Evolutionary conservation across 345 rosid species (phyloP).

Genomic region (Erysimum cheiranthoides): DNA sequence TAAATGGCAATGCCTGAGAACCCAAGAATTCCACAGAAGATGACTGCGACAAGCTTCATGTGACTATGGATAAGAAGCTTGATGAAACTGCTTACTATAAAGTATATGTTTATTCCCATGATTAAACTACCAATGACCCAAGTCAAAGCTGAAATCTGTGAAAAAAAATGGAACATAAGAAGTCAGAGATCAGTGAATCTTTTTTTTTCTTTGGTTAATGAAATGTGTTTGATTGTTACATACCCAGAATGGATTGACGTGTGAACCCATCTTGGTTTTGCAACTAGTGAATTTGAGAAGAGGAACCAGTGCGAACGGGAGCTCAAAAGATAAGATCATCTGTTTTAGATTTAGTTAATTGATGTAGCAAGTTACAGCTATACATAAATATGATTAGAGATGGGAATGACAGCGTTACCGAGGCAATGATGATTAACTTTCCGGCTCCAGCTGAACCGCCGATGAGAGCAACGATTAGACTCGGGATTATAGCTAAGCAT

Average conservation of each 20-base stretch:
- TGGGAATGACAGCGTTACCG: constrained; percentile 53
- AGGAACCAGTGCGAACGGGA: constrained; percentile 88
- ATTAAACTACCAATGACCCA: constrained; percentile 79
- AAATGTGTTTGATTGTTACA: constrained; percentile 20
- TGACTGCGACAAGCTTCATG: constrained; percentile 49
- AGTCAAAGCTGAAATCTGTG: constrained; percentile 68
- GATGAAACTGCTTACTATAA: constrained; percentile 61
- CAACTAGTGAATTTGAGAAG: constrained; percentile 96
- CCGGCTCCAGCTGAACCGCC: constrained; percentile 98
- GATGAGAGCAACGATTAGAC: constrained; percentile 83
- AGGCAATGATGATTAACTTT: constrained; percentile 85
- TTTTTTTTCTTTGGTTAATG: constrained; percentile 9
- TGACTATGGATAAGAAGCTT: constrained; percentile 62
- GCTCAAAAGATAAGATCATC: constrained; percentile 97
- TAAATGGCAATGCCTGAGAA: constrained; percentile 64
- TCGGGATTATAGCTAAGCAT: constrained; percentile 90
- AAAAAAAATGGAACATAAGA: neutral
- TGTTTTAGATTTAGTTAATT: constrained; percentile 37
- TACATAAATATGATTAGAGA: constrained; percentile 1
- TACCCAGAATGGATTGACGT: constrained; percentile 67
- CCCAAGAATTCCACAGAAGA: constrained; percentile 74
- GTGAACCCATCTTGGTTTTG: constrained; percentile 80
- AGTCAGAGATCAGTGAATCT: neutral
- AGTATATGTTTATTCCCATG: constrained; percentile 85
- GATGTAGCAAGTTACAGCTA: constrained; percentile 1